Percentiles rank a stretch among this genome's conserved stretches.
phyloP scores from a whole-genome alignment of 345 rosid genomes.

The Murraya paniculata region DNA sequence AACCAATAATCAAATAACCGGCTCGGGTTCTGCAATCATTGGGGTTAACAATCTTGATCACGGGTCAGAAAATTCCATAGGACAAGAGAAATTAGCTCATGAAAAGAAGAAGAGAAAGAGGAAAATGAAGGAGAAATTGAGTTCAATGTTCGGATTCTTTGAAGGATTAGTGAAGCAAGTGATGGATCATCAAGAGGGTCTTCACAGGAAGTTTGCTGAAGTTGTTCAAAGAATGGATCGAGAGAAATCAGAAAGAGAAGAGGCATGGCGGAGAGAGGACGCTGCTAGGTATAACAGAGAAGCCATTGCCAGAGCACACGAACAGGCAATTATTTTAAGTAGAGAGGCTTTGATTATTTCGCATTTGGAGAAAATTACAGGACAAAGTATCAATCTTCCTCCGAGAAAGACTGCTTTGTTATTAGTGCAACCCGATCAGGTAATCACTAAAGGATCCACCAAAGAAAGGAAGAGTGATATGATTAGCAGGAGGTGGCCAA shows the following conservation, averaged over 20 bases:
- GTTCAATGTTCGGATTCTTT: slow-evolving; percentile 26
- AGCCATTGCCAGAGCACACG: slow-evolving; percentile 37
- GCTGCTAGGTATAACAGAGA: slow-evolving; percentile 35
- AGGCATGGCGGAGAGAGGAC: slow-evolving; percentile 37
- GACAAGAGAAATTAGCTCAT: slow-evolving; percentile 18
- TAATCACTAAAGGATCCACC: slow-evolving; percentile 7
- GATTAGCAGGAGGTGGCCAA: slow-evolving; percentile 35
- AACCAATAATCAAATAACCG: slow-evolving; percentile 25
- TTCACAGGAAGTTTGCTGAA: slow-evolving; percentile 38
- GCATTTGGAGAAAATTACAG: slow-evolving; percentile 42
- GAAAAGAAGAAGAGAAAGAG: slow-evolving; percentile 36
- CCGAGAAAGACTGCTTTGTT: slow-evolving; percentile 10
- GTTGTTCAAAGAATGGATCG: slow-evolving; percentile 40
- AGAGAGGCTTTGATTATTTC: slow-evolving; percentile 41
- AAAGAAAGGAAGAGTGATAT: slow-evolving; percentile 18
- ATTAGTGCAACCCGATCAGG: slow-evolving; percentile 15
- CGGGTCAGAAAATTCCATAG: slow-evolving; percentile 32
- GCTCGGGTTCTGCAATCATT: slow-evolving; percentile 36
- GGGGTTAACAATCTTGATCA: slow-evolving; percentile 27
- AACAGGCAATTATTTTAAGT: slow-evolving; percentile 34
- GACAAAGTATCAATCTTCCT: slow-evolving; percentile 37
- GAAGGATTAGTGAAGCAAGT: slow-evolving; percentile 42
- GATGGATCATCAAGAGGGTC: slow-evolving; percentile 46
- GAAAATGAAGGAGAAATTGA: slow-evolving; percentile 28
- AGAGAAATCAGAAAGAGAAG: slow-evolving; percentile 40